Evolutionary conservation across 371 early-diverging fungal species (phyloP), one percentile per base, ranked within the genome.

Genomic region (Gilbertella persicaria): DNA sequence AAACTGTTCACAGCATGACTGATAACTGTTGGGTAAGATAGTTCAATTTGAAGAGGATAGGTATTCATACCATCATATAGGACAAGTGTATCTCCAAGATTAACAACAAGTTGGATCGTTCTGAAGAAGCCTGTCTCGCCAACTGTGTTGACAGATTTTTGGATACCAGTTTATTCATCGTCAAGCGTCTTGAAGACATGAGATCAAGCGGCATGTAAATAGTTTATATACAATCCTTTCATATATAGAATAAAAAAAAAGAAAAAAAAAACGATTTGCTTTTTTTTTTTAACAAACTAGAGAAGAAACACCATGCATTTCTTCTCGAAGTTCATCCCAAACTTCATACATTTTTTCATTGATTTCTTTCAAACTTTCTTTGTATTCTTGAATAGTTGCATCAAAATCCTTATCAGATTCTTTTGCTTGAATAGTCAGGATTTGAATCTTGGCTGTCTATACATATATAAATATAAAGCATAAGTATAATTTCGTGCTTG

Each of bases 131-230:
- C 24, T 92, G 92, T 62, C 75, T 92, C 40, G 75, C 84, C 38
- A 89, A 91, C 80, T 91, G 90, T 69, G 91, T 92, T 17, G 87
- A 84, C 46, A 83, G 92, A 49, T 92, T 92, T 68, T 71, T 92
- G 26, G 92, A 92, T 64, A 83, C 87, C 55, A 83, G 83, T 60
- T 56, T 86, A 46, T 78, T 84, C 59, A 83, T 89, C 44, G 84
- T 89, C 23, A 84, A 80, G 60, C 78, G 82, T 36, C 67, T 89
- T 58, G 86, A 87, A 66, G 68, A 80, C 45, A 45, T 72, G 39
- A 64, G 67, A 64, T 61, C 46, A 46, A 61, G 59, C 30, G 59
- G 46, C 50, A 58, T 69, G 55, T 69, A 69, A 67, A 53, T 50
- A 53, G 6, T 12, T 33, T 9, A 33, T 33, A 2, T 33, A 12